Conservation (phyloP, 148 eudicot genomes). For the Rhododendron kiyosumense region DNA sequence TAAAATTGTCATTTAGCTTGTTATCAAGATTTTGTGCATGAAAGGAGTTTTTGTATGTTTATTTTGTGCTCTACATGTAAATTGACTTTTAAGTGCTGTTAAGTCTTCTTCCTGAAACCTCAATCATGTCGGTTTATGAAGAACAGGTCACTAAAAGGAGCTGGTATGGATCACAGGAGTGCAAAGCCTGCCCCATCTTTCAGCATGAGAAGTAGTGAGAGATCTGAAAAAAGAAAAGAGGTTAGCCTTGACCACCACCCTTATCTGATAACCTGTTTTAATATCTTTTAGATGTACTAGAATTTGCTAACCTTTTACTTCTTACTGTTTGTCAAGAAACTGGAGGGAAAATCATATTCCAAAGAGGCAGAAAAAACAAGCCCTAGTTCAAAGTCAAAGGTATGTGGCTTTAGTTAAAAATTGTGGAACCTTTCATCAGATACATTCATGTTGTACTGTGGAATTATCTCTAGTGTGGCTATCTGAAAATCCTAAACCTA, state of each 20-base stretch:
- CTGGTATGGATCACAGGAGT: conserved; percentile 31
- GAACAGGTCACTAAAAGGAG: conserved; percentile 39
- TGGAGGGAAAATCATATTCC: conserved; percentile 37
- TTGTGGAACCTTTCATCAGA: background rate
- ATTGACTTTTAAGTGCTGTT: background rate
- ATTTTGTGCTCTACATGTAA: background rate
- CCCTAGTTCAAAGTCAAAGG: conserved; percentile 42
- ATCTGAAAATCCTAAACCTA: conserved; percentile 2
- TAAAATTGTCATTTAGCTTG: background rate
- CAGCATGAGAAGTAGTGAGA: conserved; percentile 31
- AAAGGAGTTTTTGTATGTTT: background rate
- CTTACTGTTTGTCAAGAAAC: conserved; percentile 39
- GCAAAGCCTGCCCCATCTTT: conserved; percentile 32
- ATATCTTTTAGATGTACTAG: background rate
- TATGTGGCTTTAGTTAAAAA: conserved; percentile 6
- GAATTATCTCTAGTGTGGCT: background rate
- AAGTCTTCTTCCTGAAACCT: conserved; percentile 1
- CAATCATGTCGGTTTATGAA: conserved; percentile 6
- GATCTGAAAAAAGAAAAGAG: conserved; percentile 50
- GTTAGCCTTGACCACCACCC: conserved; percentile 22
- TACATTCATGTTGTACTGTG: background rate
- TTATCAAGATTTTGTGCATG: background rate
- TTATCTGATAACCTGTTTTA: background rate
- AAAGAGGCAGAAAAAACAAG: conserved; percentile 36
- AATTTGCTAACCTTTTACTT: conserved; percentile 5